These are phyloP conservation scores for Dissophora globulifera DNA, from an alignment of 192 early-diverging fungal genomes.

Conservation along the genomic window DNA sequence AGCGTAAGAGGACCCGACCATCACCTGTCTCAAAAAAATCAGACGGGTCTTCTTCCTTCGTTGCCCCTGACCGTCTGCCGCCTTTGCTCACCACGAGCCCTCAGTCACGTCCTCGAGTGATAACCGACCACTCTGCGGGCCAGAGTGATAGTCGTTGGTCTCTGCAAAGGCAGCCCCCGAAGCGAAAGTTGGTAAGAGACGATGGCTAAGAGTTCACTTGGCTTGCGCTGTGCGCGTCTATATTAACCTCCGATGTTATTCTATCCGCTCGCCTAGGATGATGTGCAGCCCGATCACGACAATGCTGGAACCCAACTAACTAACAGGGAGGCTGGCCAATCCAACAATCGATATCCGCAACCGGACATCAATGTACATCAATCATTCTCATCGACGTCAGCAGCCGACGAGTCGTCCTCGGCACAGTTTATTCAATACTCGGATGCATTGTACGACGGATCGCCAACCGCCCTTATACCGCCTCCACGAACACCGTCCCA, in stretches of 20 bases:
- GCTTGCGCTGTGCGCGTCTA: too few species aligned
- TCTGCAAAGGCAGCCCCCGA: neutral
- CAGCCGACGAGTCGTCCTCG: too few species aligned
- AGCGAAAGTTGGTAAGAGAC: constrained; percentile 14
- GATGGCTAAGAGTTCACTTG: too few species aligned
- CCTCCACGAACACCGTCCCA: too few species aligned
- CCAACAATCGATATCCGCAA: neutral
- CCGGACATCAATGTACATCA: neutral
- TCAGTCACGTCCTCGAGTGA: neutral
- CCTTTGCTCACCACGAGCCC: neutral
- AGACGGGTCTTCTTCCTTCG: neutral
- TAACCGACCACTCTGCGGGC: neutral
- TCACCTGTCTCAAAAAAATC: neutral
- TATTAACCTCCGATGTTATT: neutral
- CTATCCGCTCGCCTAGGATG: neutral
- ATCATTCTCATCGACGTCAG: neutral
- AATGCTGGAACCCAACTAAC: neutral
- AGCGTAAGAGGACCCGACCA: neutral
- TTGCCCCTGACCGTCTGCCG: neutral
- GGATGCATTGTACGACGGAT: too few species aligned
- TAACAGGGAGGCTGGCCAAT: neutral
- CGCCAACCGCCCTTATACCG: too few species aligned
- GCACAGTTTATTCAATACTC: too few species aligned
- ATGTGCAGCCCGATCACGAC: neutral
- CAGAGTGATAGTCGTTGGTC: neutral